Evolutionary conservation across 2,329 filamentous ascomycete genomes (phyloP).

Genomic region (Fusarium praegraminearum): DNA sequence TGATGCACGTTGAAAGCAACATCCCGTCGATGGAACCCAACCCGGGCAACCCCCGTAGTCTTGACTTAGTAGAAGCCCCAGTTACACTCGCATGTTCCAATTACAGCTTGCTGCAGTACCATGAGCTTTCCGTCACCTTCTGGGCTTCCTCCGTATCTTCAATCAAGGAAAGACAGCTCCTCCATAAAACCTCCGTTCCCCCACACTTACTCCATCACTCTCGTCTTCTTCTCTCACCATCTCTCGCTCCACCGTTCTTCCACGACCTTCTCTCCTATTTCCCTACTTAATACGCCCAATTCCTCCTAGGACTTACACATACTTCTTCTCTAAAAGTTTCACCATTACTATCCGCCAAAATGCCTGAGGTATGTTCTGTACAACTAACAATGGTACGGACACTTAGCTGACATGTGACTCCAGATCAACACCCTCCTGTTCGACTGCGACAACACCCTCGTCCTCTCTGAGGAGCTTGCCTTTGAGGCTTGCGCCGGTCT

Average conservation of each 20-base stretch:
- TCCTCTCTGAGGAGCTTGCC: conserved; percentile 89
- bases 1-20: conserved; percentile 23
- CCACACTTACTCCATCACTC: conserved; percentile 28
- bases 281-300: conserved; percentile 24
- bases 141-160: conserved; percentile 14
- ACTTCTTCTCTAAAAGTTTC: conserved; percentile 3
- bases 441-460: conserved; percentile 91
- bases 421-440: conserved; percentile 78
- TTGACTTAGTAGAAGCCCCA: conserved; percentile 11
- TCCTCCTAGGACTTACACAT: not conserved
- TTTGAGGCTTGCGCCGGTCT: conserved; percentile 92
- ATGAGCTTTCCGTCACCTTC: conserved; percentile 1
- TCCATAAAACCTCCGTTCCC: conserved; percentile 60
- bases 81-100: conserved; percentile 34
- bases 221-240: conserved; percentile 18
- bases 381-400: not conserved
- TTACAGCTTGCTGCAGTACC: conserved; percentile 11
- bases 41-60: conserved; percentile 14
- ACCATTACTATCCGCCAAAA: conserved; percentile 44
- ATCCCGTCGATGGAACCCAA: conserved; percentile 2
- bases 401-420: conserved; percentile 7
- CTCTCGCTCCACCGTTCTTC: conserved; percentile 24
- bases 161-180: conserved; percentile 21
- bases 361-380: conserved; percentile 50
- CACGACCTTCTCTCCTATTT: conserved; percentile 20